Evolutionary conservation across 306 rosid genomes (phyloP), one percentile per base, ranked within the genome.

Genomic region (Prinsepia uniflora): DNA sequence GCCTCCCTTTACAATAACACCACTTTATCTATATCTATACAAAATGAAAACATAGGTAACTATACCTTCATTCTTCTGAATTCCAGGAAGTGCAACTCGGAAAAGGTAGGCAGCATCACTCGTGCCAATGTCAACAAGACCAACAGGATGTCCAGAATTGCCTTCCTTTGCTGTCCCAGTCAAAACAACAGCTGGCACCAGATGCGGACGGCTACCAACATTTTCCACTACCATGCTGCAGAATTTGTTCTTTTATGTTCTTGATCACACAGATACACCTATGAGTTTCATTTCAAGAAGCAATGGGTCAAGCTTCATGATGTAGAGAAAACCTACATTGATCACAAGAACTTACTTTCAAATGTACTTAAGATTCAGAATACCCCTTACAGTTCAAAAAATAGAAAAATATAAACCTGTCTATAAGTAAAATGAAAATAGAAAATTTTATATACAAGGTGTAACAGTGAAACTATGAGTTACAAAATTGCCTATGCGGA

Each of bases 131-230:
- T 86, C 90, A 56, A 86, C 87, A 67, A 79, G 82, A 63, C 87
- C 87, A 5, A 76, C 66, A 5, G 85, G 83, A 64, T 84, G 83
- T 45, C 85, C 84, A 42, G 75, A 71, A 45, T 74, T 72, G 39
- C 85, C 82, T 65, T 83, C 82, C 70, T 73, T 81, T 61, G 89
- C 89, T 60, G 80, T 82, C 65, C 89, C 89, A 60, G 80, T 82
- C 46, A 82, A 64, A 60, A 65, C 71, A 53, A 80, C 77, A 10
- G 76, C 75, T 49, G 83, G 80, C 76, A 82, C 78, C 57, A 72
- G 17, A 54, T 53, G 77, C 34, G 79, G 63, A 66, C 63, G 74
- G 41, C 74, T 79, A 20, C 63, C 78, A 39, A 60, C 50, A 70
- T 70, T 72, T 62, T 72, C 73, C 42, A 12, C 74, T 44, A 57